These are phyloP conservation scores for Neocallimastix lanati DNA, from an alignment of 192 early-diverging fungal genomes.

Conservation along the genomic window DNA sequence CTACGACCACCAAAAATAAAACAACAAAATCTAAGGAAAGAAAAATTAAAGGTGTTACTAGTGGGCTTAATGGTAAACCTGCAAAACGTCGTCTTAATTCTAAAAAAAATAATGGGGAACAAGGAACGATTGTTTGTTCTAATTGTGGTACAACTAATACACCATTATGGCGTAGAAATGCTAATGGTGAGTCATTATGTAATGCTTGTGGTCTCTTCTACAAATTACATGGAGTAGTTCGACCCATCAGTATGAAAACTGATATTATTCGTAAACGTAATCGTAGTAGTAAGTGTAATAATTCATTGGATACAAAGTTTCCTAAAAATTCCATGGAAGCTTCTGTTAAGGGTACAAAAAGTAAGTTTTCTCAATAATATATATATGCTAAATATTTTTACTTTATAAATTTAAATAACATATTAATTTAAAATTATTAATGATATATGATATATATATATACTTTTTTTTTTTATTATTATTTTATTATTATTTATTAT, in stretches of 20 bases:
- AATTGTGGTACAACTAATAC: conserved; percentile 80
- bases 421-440: too few species aligned
- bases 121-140: conserved; percentile 19
- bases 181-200: conserved; percentile 75
- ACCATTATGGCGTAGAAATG: conserved; percentile 85
- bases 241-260: conserved; percentile 76
- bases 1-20: not conserved
- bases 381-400: too few species aligned
- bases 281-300: conserved; percentile 14
- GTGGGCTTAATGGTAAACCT: not conserved
- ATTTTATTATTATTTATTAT: too few species aligned
- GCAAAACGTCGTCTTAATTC: not conserved
- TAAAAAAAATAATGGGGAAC: not conserved
- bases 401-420: too few species aligned
- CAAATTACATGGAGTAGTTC: conserved; percentile 76
- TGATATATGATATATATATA: too few species aligned
- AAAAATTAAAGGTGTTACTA: not conserved
- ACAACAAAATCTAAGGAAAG: not conserved
- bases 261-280: conserved; percentile 84
- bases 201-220: conserved; percentile 93
- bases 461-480: too few species aligned
- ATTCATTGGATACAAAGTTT: not conserved
- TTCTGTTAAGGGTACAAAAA: not conserved
- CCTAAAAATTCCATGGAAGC: not conserved
- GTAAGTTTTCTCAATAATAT: not conserved